Conservation (phyloP, 352 stramenopile genomes). For the Phytophthora fragariae region DNA sequence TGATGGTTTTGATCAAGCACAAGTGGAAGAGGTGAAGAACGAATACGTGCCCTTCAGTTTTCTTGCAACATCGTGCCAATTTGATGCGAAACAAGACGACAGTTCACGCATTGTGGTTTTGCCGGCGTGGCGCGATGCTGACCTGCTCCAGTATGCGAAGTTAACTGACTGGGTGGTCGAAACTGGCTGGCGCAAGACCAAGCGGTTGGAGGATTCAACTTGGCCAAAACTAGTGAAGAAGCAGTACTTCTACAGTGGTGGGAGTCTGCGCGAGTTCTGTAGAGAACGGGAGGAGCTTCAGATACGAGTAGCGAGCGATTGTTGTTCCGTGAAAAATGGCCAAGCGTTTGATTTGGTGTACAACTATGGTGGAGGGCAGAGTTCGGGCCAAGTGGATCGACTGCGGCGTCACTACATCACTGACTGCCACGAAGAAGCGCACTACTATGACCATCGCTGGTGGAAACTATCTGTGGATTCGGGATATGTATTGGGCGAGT, state of each 20-base stretch:
- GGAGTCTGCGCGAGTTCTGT: slow-evolving; percentile 35
- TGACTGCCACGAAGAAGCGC: slow-evolving; percentile 9
- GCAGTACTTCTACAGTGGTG: slow-evolving; percentile 36
- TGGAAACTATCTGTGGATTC: slow-evolving; percentile 25
- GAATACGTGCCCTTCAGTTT: slow-evolving; percentile 9
- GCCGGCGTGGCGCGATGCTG: slow-evolving; percentile 21
- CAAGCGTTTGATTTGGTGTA: slow-evolving; percentile 28
- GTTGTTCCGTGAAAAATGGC: background rate
- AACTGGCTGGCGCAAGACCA: slow-evolving; percentile 21
- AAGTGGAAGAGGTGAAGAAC: background rate
- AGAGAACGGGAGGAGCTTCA: slow-evolving; percentile 2
- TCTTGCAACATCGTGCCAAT: slow-evolving; percentile 35
- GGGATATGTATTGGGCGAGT: slow-evolving; percentile 20
- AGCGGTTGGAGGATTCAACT: slow-evolving; percentile 4
- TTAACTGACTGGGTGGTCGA: slow-evolving; percentile 31
- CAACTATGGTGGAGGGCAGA: slow-evolving; percentile 13
- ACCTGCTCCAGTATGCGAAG: slow-evolving; percentile 29
- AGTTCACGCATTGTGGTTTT: slow-evolving; percentile 30
- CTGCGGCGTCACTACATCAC: slow-evolving; percentile 29
- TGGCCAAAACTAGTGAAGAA: slow-evolving; percentile 27
- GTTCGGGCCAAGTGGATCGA: slow-evolving; percentile 21
- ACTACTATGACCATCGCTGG: slow-evolving; percentile 5
- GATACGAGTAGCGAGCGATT: slow-evolving; percentile 8
- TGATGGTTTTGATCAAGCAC: slow-evolving; percentile 26
- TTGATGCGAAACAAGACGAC: slow-evolving; percentile 29